A percentile compares a stretch with the other conserved stretches of the same genome.
phyloP scores from a whole-genome alignment of 805 yeast genomes.

The Candida caryicola region DNA sequence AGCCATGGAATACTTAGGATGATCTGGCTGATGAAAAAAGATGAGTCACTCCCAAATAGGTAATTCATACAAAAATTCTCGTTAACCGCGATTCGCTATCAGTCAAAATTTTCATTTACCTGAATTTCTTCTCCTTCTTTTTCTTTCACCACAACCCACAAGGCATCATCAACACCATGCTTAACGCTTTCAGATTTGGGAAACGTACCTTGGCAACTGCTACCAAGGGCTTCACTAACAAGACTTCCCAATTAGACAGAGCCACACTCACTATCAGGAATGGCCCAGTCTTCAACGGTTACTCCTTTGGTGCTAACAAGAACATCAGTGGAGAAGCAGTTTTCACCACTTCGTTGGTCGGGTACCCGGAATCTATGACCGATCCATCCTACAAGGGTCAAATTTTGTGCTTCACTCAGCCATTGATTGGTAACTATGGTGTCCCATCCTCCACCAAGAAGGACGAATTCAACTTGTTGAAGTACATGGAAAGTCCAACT shows the following conservation, averaged over 20 bases:
- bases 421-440: conserved; percentile 96
- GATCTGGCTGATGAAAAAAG: too few relatives aligned
- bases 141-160: not conserved
- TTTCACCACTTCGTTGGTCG: conserved; percentile 95
- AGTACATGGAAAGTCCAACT: conserved; percentile 87
- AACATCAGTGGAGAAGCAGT: conserved; percentile 96
- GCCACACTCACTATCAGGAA: conserved; percentile 89
- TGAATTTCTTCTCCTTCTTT: conserved; percentile 2
- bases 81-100: conserved; percentile 38
- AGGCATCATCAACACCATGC: not conserved
- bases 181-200: conserved; percentile 1
- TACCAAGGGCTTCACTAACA: conserved; percentile 28
- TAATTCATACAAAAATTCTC: conserved; percentile 16
- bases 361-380: conserved; percentile 98
- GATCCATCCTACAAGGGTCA: conserved; percentile 98
- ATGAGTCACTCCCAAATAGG: conserved; percentile 28
- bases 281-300: conserved; percentile 91
- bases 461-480: conserved; percentile 82
- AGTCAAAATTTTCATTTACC: conserved; percentile 10
- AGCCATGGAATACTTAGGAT: too few relatives aligned
- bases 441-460: conserved; percentile 82
- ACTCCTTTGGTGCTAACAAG: conserved; percentile 92
- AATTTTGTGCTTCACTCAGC: conserved; percentile 94
- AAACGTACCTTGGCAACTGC: conserved; percentile 36
- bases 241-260: conserved; percentile 54